Evolutionary conservation across 305 asterid genomes (phyloP).

Genomic region (Fraxinus paxiana): DNA sequence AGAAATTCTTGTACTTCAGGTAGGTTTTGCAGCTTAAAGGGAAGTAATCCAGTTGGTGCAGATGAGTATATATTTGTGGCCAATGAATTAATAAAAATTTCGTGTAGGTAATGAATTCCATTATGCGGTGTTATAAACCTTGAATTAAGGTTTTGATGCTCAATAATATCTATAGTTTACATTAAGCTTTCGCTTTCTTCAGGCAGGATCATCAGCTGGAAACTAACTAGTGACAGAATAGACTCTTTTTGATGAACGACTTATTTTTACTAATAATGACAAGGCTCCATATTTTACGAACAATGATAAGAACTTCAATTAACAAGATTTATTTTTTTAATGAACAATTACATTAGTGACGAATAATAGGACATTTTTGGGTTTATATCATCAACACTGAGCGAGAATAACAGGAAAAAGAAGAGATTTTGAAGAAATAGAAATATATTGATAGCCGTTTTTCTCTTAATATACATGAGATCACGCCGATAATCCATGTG

Average conservation of each 20-base stretch:
- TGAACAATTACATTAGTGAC: neutral
- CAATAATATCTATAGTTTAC: neutral
- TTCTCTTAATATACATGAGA: neutral
- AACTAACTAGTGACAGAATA: neutral
- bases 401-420: neutral
- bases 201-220: neutral
- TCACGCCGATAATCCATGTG: neutral
- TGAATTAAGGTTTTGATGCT: neutral
- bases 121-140: neutral
- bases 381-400: neutral
- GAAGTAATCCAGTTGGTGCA: neutral
- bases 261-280: neutral
- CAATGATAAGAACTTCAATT: no score
- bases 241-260: neutral
- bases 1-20: neutral
- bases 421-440: neutral
- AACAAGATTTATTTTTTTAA: neutral
- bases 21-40: neutral
- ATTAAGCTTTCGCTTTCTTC: neutral
- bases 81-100: neutral
- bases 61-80: neutral
- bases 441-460: neutral
- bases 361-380: no score
- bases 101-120: neutral
- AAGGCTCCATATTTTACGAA: neutral